Evolutionary conservation across 2,329 filamentous ascomycete species (phyloP).

Genomic region (Cadophora sp.): DNA sequence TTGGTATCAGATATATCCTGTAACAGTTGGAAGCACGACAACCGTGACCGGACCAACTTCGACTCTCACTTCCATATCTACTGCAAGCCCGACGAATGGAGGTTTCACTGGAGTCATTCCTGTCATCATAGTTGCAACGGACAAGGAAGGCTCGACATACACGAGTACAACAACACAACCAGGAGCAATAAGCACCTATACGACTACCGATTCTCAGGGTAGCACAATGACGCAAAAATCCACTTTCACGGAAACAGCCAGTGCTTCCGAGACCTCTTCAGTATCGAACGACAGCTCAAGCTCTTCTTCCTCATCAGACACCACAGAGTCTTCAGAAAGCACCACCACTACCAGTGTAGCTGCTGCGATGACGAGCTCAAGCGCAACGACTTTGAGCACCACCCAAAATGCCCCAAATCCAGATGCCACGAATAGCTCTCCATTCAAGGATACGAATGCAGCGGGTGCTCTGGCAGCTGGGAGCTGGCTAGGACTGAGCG

Average conservation of each 20-base stretch:
- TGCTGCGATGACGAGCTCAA: slow-evolving; percentile 26
- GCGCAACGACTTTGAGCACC: slow-evolving; percentile 19
- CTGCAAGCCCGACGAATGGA: slow-evolving; percentile 5
- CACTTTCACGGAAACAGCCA: slow-evolving; percentile 18
- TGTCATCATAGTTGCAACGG: slow-evolving; percentile 7
- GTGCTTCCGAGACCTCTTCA: slow-evolving; percentile 18
- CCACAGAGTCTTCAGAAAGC: slow-evolving; percentile 2
- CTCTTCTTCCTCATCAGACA: not conserved
- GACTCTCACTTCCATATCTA: slow-evolving; percentile 18
- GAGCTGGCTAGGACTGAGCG: slow-evolving; percentile 23
- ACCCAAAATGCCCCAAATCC: slow-evolving; percentile 24
- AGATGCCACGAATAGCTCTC: slow-evolving; percentile 38
- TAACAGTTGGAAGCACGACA: slow-evolving; percentile 26
- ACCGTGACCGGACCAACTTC: slow-evolving; percentile 26
- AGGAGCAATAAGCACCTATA: slow-evolving; percentile 18
- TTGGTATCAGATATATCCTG: slow-evolving; percentile 22
- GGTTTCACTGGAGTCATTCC: slow-evolving; percentile 14
- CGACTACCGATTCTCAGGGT: slow-evolving; percentile 22
- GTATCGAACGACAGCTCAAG: not conserved
- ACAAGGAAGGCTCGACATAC: slow-evolving; percentile 17
- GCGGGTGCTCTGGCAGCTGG: slow-evolving; percentile 8
- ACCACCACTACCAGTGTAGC: slow-evolving; percentile 23
- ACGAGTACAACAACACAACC: slow-evolving; percentile 15
- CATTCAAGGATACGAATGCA: slow-evolving; percentile 37
- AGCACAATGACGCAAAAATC: slow-evolving; percentile 15